Evolutionary conservation across 75 land plant genomes (phyloP), one percentile per base, ranked within the genome.

Genomic region (Ceratopteris richardii): DNA sequence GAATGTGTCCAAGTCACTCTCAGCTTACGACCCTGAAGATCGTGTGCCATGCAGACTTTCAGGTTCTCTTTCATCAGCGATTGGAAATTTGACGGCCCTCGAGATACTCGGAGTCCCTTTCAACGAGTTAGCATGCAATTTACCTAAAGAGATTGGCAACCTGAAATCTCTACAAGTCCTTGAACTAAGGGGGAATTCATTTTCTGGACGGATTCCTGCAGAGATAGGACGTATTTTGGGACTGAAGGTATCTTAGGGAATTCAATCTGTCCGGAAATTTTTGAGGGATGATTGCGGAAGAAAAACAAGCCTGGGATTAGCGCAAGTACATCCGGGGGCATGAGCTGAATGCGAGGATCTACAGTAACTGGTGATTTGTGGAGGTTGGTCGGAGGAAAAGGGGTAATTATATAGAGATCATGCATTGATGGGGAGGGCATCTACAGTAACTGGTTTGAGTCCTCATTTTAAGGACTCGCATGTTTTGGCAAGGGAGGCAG

Each of bases 111-210:
- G 28, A 13, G 1, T 52, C 6, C 29, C 29, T 12, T 52, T 52
- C 51, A 66, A 43, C 54, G 52, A 30, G 41, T 41, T 77, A 30
- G 25, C 51, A 0, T 75, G 80, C 0, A 22, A 51, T 12, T 44
- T 77, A 16, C 75, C 74, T 11, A 17, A 65, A 2, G 58, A 66
- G 60, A 47, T 91, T 13, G 84, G 82, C 18, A 29, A 36, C 19
- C 68, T 86, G n/a, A 27, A 25, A 22, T 58, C 50, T 55, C 69
- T 88, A 25, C 66, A 70, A 52, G 67, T 80, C 44, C 65, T 89
- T 44, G 88, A 84, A 27, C 77, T 89, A 51, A 68, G 69, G 40
- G 80, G 74, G 25, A 85, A 86, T 54, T 37, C 25, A 16, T 57
- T 89, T 19, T 22, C 65, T 2, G 95, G 83, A 1, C 31, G 28